Percentiles rank a stretch among this genome's conserved stretches.
Conservation (phyloP, 2,329 filamentous ascomycete species). For the Diaporthe sp. region DNA sequence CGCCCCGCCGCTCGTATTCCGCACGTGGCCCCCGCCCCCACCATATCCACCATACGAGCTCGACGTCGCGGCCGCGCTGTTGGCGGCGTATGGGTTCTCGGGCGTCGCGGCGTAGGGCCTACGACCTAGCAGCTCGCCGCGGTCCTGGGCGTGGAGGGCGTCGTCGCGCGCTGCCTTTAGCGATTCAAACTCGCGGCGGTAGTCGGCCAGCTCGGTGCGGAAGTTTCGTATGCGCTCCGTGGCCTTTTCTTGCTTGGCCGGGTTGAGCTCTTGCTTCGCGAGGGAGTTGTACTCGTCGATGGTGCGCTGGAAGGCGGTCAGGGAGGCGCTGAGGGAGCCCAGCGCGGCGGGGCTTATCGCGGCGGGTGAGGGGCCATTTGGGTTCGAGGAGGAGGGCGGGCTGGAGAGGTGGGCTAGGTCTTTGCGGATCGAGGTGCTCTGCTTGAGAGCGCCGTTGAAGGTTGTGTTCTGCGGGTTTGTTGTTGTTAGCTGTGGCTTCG, state of each 20-base stretch:
- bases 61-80: constrained; percentile 47
- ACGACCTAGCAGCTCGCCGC: constrained; percentile 85
- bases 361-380: constrained; percentile 42
- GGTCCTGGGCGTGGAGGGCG: constrained; percentile 70
- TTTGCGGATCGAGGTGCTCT: constrained; percentile 82
- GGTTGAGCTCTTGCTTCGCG: constrained; percentile 88
- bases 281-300: constrained; percentile 92
- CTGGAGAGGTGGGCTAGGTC: constrained; percentile 77
- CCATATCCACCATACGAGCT: constrained; percentile 41
- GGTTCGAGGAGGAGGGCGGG: constrained; percentile 54
- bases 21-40: constrained; percentile 43
- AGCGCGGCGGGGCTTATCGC: constrained; percentile 66
- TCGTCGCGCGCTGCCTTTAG: constrained; percentile 85
- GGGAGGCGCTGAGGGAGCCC: constrained; percentile 78
- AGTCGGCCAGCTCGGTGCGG: constrained; percentile 82
- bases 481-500: neutral
- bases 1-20: constrained; percentile 53
- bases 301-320: constrained; percentile 81
- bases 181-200: constrained; percentile 79
- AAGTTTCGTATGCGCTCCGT: constrained; percentile 88
- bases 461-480: constrained; percentile 73
- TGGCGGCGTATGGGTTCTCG: constrained; percentile 93
- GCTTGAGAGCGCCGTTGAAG: constrained; percentile 89
- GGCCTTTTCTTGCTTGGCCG: constrained; percentile 92
- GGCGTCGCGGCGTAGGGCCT: constrained; percentile 82